Evolutionary conservation across 805 yeast species (phyloP).

Genomic region (Yarrowia keelungensis): DNA sequence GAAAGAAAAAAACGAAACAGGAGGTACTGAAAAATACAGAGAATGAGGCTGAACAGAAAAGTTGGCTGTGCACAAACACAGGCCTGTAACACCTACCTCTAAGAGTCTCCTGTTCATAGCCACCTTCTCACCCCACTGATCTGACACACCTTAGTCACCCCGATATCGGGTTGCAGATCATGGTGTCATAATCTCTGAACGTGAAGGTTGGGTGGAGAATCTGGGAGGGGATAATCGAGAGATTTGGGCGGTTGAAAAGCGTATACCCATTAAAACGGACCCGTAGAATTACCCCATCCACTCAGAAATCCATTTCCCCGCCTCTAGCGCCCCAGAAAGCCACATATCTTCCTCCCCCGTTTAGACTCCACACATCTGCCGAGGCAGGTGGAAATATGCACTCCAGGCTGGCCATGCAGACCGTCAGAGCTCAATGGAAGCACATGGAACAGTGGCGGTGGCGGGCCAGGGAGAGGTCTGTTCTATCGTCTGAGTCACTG

Average conservation of each 20-base stretch:
- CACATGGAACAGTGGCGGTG: neutral
- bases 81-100: neutral
- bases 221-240: too few species aligned
- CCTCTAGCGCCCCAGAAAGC: neutral
- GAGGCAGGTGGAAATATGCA: slow-evolving; percentile 33
- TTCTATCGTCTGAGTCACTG: too few species aligned
- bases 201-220: slow-evolving; percentile 11
- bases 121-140: too few species aligned
- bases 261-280: too few species aligned
- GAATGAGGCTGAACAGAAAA: too few species aligned
- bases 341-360: neutral
- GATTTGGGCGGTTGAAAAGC: neutral
- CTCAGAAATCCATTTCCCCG: neutral
- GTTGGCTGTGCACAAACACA: too few species aligned
- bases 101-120: neutral
- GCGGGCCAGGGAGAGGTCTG: neutral
- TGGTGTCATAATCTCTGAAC: slow-evolving; percentile 36
- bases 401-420: slow-evolving; percentile 11
- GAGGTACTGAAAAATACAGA: too few species aligned
- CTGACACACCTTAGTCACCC: neutral
- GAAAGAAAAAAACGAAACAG: too few species aligned
- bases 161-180: slow-evolving; percentile 35
- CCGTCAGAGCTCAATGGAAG: neutral
- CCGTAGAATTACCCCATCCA: neutral
- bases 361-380: neutral